Base-by-base conservation (phyloP, 2,329 filamentous ascomycete genomes). In the Ceratocystis harringtonii region DNA sequence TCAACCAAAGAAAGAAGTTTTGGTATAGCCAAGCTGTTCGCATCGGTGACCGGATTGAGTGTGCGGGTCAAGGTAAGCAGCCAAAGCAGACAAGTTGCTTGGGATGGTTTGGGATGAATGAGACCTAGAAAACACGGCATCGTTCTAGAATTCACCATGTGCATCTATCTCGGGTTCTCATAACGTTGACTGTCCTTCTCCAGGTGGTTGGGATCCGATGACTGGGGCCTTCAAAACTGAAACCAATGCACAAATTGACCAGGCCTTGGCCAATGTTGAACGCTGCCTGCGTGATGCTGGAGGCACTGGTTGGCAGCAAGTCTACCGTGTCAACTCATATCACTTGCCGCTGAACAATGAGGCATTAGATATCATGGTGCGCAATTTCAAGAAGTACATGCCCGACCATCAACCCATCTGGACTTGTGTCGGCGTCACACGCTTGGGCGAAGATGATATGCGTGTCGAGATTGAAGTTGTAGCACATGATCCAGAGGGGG, bases 191-290 rank as follows among this genome's bases (percentile, higher is more conserved):
- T 25, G 19, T 15, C 50, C 50, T 15, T 17, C 52, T 57, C 52
- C 5, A 57, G 52, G 52, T 25, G 52, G 52, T 17, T 76, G 73
- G 74, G 67, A 74, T 36, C 72, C 70, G 17, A 41, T 71, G 4
- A 72, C 68, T 1, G 68, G 69, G 6, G 68, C 67, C 8, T 62
- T 70, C 70, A 75, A 67, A 28, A 69, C 69, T 1, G 75, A 79
- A 10, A 72, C 79, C 50, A 75, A 76, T 60, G 74, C 72, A 0
- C 74, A 82, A 63, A 78, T 82, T 60, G 78, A 79, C 62, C 75
- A 78, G 64, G 80, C 82, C 0, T 86, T 86, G 69, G 72, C 70
- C 2, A 86, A 85, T 65, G 79, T 84, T 8, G 81, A 86, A 1
- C 70, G 75, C 4, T 74, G 71, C 32, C 72, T 86, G 3, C 77